Conservation (phyloP, 2,329 filamentous ascomycete genomes). For the Fusarium praegraminearum region DNA sequence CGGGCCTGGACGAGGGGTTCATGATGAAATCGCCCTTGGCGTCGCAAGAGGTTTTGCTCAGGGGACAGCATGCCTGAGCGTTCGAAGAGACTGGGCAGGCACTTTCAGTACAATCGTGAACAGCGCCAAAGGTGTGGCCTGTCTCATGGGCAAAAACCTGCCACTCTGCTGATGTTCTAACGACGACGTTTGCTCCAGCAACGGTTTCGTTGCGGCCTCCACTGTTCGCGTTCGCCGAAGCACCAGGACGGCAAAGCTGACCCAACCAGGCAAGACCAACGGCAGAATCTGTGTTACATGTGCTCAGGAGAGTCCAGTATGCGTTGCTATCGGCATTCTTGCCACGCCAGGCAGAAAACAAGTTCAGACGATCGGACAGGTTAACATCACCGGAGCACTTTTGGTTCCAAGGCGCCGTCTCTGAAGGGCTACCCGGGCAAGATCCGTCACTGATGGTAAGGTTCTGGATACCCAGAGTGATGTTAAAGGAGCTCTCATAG, state of each 20-base stretch:
- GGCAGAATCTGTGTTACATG: conserved; percentile 82
- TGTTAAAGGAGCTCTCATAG: conserved; percentile 94
- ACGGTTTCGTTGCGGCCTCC: conserved; percentile 75
- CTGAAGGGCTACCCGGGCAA: conserved; percentile 78
- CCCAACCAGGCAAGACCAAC: conserved; percentile 95
- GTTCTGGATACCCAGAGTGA: conserved; percentile 90
- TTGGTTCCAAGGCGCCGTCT: conserved; percentile 85
- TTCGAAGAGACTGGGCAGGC: conserved; percentile 74
- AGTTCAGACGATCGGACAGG: conserved; percentile 83
- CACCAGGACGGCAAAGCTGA: conserved; percentile 77
- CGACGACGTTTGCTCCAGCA: conserved; percentile 88
- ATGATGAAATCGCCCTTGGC: conserved; percentile 88
- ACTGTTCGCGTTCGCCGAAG: conserved; percentile 63
- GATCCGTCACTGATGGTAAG: conserved; percentile 78
- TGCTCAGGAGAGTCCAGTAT: conserved; percentile 91
- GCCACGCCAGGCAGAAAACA: conserved; percentile 91
- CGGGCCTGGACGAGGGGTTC: conserved; percentile 86
- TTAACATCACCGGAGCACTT: conserved; percentile 72
- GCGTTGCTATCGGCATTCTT: conserved; percentile 82
- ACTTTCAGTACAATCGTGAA: conserved; percentile 85
- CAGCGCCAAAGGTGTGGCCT: conserved; percentile 94
- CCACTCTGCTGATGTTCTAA: conserved; percentile 87
- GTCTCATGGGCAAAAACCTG: conserved; percentile 95
- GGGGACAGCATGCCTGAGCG: conserved; percentile 79
- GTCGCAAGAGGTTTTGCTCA: conserved; percentile 75